Evolutionary conservation across 352 stramenopile genomes (phyloP).

Genomic region (Blastocystis sp.): DNA sequence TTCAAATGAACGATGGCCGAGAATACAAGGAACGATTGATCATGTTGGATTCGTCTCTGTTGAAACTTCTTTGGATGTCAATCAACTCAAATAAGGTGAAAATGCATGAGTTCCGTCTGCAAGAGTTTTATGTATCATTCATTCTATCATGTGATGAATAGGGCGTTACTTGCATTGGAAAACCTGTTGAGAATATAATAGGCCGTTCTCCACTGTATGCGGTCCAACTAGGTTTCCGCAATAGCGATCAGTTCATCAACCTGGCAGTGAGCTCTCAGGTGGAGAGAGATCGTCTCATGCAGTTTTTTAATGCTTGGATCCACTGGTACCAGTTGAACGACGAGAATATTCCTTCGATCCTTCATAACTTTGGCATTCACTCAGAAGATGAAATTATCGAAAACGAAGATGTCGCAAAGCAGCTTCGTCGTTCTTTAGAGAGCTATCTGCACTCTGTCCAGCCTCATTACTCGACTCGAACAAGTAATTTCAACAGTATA

Average conservation of each 20-base stretch:
- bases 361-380: neutral
- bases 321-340: constrained; percentile 26
- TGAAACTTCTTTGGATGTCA: neutral
- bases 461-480: neutral
- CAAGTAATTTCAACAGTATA: neutral
- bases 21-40: constrained; percentile 44
- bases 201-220: neutral
- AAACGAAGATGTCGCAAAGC: neutral
- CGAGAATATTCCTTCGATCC: neutral
- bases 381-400: neutral
- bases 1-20: neutral
- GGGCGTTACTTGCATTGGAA: neutral
- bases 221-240: neutral
- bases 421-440: neutral
- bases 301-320: neutral
- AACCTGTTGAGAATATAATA: neutral
- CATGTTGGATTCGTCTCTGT: neutral
- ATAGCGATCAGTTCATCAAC: neutral
- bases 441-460: neutral
- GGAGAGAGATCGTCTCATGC: neutral
- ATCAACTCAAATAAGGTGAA: neutral
- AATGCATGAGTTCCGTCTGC: neutral
- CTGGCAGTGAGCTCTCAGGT: neutral
- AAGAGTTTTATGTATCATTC: neutral
- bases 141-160: neutral